Evolutionary conservation across 176 grass and related monocot genomes (phyloP), one percentile per base, ranked within the genome.

Genomic region (Bothriochloa decipiens): DNA sequence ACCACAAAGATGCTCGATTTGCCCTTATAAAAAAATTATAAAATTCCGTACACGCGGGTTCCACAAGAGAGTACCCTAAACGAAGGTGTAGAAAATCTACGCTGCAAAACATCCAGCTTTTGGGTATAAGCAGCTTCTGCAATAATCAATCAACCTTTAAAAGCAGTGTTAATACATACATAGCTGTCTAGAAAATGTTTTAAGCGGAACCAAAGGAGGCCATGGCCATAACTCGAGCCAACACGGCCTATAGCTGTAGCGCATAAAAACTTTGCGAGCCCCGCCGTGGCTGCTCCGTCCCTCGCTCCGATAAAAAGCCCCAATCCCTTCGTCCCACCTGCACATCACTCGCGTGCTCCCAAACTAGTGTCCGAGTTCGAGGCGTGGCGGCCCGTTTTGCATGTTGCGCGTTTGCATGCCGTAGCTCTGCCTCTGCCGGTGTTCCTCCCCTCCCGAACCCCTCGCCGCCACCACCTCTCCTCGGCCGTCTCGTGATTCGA

Each of bases 341-440:
- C 79, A 7, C 60, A 36, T 8, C 35, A 20, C 81, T 67, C 69
- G 36, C 6, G 58, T 80, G 82, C 82, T 88, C 46, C 2, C 36
- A 79, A 84, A 88, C 87, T 84, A 84, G 46, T 40, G 14, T 17
- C 22, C 76, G 76, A 89, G 70, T 81, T 89, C 49, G 22, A 73
- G 69, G 76, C 69, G 61, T 75, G 68, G 57, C 58, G 36, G 36
- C 60, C 66, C 50, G 14, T 80, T 73, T 25, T 80, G 87, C 87
- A 88, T 84, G 81, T 84, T 74, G 81, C 87, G 75, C 81, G n/a
- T 26, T 61, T 62, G 58, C 58, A 88, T 84, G 81, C 58, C 74
- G 25, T 35, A 33, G 61, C 62, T 26, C 25, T 64, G 27, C 40
- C 7, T 7, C 39, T 42, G 40, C 17, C 50, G 60, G 6, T 74